Base-by-base conservation (phyloP, 352 stramenopile species). In the Phytopythium montanum region DNA sequence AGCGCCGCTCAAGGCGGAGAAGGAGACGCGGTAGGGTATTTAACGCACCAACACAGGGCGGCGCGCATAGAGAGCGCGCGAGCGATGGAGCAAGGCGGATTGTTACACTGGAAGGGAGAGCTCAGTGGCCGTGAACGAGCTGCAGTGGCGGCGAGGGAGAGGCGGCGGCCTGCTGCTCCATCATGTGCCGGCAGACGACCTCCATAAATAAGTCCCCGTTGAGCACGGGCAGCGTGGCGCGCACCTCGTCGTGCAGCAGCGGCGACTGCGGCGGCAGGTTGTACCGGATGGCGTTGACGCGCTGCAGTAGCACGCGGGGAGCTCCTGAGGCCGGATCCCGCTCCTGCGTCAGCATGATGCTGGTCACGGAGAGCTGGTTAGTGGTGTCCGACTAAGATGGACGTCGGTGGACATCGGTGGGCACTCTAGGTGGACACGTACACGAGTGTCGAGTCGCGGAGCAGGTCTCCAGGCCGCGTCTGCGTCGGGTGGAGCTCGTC, bases 181-280 rank as follows among this genome's bases (percentile, higher is more conserved):
- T 66, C 8, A 87, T 66, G 25, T 80, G 62, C 25, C 75, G 62
- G 64, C 74, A 84, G 16, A 84, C 53, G 23, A 87, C 74, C 56
- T 80, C 72, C 65, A 84, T 82, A 54, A 80, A 65, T 52, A 87
- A 51, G 62, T 87, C 77, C 39, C 77, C 77, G 51, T 87, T 87
- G 58, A 83, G 58, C 65, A 76, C 81, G n/a, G 76, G 64, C 34
- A 76, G 44, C 38, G 73, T 72, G 21, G 72, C 76, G 38, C 72
- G 64, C 53, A 87, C 62, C 60, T 87, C 77, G 49, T 69, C 60
- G 56, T 85, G 75, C 58, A 87, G 42, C 16, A 62, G 60, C 1
- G 62, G 61, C 26, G 77, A 77, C 52, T 70, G 76, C 12, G 77
- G 76, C 31, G 69, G 66, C 19, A 83, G 55, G 49, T 80, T 81